phyloP scores from a whole-genome alignment of 805 yeast genomes.

The Nakazawaea anatomiae region DNA sequence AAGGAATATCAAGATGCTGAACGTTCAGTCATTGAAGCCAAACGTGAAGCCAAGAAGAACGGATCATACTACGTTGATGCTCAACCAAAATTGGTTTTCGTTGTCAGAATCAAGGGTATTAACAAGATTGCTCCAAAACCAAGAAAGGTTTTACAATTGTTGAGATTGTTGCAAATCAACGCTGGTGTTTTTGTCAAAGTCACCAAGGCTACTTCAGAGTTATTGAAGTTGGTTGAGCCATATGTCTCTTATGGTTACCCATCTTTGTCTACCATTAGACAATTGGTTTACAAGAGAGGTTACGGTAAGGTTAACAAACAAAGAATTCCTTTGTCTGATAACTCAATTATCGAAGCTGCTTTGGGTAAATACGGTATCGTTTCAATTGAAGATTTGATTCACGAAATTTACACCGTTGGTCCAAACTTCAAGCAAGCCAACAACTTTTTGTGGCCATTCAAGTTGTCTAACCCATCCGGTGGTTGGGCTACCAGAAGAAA shows the following conservation, averaged over 20 bases:
- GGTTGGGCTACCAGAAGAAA: slow-evolving; percentile 97
- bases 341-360: slow-evolving; percentile 79
- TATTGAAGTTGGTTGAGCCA: slow-evolving; percentile 91
- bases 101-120: slow-evolving; percentile 98
- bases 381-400: slow-evolving; percentile 90
- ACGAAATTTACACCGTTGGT: slow-evolving; percentile 94
- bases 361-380: slow-evolving; percentile 91
- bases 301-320: slow-evolving; percentile 95
- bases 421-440: slow-evolving; percentile 98
- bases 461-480: slow-evolving; percentile 93
- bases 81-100: slow-evolving; percentile 90
- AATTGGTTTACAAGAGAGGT: slow-evolving; percentile 96
- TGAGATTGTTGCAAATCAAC: slow-evolving; percentile 91
- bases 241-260: slow-evolving; percentile 98
- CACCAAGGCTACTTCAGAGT: slow-evolving; percentile 92
- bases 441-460: slow-evolving; percentile 98
- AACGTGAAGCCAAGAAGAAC: slow-evolving; percentile 90
- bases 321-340: slow-evolving; percentile 86
- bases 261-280: slow-evolving; percentile 84
- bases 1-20: slow-evolving; percentile 91
- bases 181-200: slow-evolving; percentile 92
- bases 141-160: slow-evolving; percentile 94
- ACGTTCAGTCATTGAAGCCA: slow-evolving; percentile 79
- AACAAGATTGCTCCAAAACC: slow-evolving; percentile 98
- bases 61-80: slow-evolving; percentile 95